A percentile compares a stretch with the other conserved stretches of the same genome.
These are phyloP conservation scores for Penicillium taxi DNA, from an alignment of 495 filamentous ascomycete species.

Conservation along the genomic window DNA sequence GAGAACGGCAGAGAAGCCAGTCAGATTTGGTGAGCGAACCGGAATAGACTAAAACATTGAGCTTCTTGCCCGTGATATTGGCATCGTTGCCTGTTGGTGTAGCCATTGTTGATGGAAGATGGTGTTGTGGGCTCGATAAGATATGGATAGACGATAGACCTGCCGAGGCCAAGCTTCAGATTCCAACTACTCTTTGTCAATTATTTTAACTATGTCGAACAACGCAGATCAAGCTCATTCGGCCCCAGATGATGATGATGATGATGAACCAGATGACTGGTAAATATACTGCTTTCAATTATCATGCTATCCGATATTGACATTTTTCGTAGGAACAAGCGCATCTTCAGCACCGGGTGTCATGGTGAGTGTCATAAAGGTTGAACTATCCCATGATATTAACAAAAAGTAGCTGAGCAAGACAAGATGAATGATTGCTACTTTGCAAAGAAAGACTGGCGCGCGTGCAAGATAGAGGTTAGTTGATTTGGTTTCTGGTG, in stretches of 20 bases:
- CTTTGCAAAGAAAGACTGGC: constrained; percentile 94
- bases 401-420: constrained; percentile 61
- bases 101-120: constrained; percentile 20
- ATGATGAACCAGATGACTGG: constrained; percentile 96
- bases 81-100: constrained; percentile 25
- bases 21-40: constrained; percentile 42
- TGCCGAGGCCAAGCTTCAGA: constrained; percentile 9
- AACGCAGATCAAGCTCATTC: constrained; percentile 28
- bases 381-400: neutral
- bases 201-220: constrained; percentile 30
- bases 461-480: constrained; percentile 81
- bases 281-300: constrained; percentile 30
- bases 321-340: constrained; percentile 64
- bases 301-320: constrained; percentile 7
- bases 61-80: constrained; percentile 52
- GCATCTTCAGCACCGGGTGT: constrained; percentile 95
- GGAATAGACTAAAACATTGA: constrained; percentile 85
- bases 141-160: constrained; percentile 3
- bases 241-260: constrained; percentile 49
- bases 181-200: constrained; percentile 2
- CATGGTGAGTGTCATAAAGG: constrained; percentile 51
- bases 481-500: constrained; percentile 24
- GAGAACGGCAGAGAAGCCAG: constrained; percentile 18
- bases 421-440: constrained; percentile 89
- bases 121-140: constrained; percentile 19